phyloP scores from a whole-genome alignment of 805 yeast species.

The Teunomyces panamensis region DNA sequence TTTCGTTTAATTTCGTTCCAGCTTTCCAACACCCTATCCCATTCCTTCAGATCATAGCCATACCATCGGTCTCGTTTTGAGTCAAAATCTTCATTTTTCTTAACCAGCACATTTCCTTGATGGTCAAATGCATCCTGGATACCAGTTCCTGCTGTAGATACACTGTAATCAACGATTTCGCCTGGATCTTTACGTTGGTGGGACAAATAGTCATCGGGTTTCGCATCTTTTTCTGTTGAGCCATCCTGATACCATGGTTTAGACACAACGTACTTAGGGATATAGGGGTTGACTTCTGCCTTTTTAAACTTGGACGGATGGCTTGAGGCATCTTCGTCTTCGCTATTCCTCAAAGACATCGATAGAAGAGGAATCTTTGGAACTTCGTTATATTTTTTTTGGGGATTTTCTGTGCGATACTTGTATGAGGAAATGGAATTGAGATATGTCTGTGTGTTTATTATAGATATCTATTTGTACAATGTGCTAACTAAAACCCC shows the following conservation, averaged over 20 bases:
- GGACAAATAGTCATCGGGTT: slow-evolving; percentile 43
- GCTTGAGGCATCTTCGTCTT: not conserved
- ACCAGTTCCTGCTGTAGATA: slow-evolving; percentile 55
- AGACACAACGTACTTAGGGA: slow-evolving; percentile 38
- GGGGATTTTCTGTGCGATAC: not conserved
- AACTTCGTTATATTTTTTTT: not conserved
- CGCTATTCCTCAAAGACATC: not conserved
- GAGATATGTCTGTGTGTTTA: not conserved
- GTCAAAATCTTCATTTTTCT: slow-evolving; percentile 52
- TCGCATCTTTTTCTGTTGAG: slow-evolving; percentile 1
- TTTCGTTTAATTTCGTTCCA: slow-evolving; percentile 33
- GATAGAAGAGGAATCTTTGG: not conserved
- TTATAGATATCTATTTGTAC: not conserved
- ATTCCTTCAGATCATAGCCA: slow-evolving; percentile 68
- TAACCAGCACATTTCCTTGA: slow-evolving; percentile 10
- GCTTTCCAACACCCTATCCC: slow-evolving; percentile 46
- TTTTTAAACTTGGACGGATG: slow-evolving; percentile 8
- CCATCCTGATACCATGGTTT: slow-evolving; percentile 38
- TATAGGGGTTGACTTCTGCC: slow-evolving; percentile 24
- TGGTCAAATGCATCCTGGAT: slow-evolving; percentile 44
- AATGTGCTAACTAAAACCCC: slow-evolving; percentile 22
- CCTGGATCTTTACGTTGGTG: slow-evolving; percentile 54
- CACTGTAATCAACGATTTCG: slow-evolving; percentile 43
- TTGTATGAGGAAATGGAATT: too few relatives aligned
- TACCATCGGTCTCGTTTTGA: slow-evolving; percentile 79